Percentiles rank a stretch among this genome's conserved stretches.
These are phyloP conservation scores for Cenococcum geophilum DNA, from an alignment of 495 filamentous ascomycete species.

Conservation along the genomic window DNA sequence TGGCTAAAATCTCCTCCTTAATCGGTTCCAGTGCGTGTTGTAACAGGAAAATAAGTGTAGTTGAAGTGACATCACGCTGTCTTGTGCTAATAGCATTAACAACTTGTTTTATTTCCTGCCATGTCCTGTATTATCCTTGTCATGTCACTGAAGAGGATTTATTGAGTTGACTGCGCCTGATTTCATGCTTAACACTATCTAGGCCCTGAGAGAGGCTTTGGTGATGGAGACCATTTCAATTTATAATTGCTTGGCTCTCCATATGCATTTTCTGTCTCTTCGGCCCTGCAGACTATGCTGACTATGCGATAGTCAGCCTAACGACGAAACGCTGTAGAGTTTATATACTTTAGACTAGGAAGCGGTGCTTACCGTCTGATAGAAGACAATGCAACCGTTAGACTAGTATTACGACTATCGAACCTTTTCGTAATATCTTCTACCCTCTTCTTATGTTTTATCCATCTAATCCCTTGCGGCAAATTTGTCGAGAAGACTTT, in stretches of 20 bases:
- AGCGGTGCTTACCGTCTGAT: background rate
- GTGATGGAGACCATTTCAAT: background rate
- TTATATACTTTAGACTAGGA: too few relatives aligned
- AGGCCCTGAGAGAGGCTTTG: background rate
- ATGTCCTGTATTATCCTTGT: too few relatives aligned
- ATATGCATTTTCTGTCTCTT: background rate
- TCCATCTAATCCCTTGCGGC: constrained; percentile 3
- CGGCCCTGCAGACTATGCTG: background rate
- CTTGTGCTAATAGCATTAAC: too few relatives aligned
- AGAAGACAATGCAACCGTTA: constrained; percentile 1
- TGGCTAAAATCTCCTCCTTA: too few relatives aligned
- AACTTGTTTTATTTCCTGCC: too few relatives aligned
- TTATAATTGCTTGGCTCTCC: background rate
- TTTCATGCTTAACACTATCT: too few relatives aligned
- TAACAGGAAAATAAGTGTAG: too few relatives aligned
- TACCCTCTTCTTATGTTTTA: constrained; percentile 6
- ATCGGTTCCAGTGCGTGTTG: too few relatives aligned
- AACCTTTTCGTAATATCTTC: constrained; percentile 2
- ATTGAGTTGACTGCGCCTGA: too few relatives aligned
- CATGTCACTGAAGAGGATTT: too few relatives aligned
- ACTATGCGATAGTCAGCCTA: background rate
- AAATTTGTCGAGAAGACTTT: background rate
- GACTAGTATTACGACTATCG: constrained; percentile 3
- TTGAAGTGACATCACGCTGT: too few relatives aligned
- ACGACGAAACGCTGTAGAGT: background rate